Evolutionary conservation across 2,329 filamentous ascomycete species (phyloP).

Genomic region (Colletotrichum lentis): DNA sequence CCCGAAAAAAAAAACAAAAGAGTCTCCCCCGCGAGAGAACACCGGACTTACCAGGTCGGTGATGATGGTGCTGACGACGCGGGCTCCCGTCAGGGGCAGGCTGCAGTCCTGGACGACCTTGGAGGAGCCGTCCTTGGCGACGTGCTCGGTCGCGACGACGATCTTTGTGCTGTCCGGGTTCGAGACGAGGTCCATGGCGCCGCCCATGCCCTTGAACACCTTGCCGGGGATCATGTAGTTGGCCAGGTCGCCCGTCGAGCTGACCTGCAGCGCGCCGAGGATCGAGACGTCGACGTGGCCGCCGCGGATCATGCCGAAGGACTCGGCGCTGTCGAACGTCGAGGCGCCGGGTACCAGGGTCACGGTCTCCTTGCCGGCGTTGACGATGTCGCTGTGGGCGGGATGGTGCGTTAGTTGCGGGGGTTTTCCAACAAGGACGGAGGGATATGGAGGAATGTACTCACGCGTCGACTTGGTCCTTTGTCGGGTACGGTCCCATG

Average conservation of each 20-base stretch:
- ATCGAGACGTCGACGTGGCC: conserved; percentile 87
- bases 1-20: too few relatives aligned
- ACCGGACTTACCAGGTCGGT: conserved; percentile 70
- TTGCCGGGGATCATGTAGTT: conserved; percentile 94
- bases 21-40: too few relatives aligned
- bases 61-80: conserved; percentile 75
- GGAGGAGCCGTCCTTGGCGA: conserved; percentile 71
- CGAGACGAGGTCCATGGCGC: conserved; percentile 76
- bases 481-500: conserved; percentile 81
- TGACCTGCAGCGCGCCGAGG: conserved; percentile 82
- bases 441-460: conserved; percentile 37
- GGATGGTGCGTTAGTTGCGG: conserved; percentile 41
- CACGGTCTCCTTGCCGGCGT: conserved; percentile 87
- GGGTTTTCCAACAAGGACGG: too few relatives aligned
- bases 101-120: conserved; percentile 72
- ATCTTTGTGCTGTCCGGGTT: conserved; percentile 77
- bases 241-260: conserved; percentile 78
- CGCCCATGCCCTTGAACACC: conserved; percentile 87
- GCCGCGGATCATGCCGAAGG: conserved; percentile 86
- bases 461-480: conserved; percentile 71
- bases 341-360: conserved; percentile 79
- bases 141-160: conserved; percentile 74
- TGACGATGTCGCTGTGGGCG: conserved; percentile 70
- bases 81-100: conserved; percentile 71
- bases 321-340: conserved; percentile 82